A percentile compares a stretch with the other conserved stretches of the same genome.
Conservation (phyloP, 306 rosid genomes). For the Dalbergia oliveri region DNA sequence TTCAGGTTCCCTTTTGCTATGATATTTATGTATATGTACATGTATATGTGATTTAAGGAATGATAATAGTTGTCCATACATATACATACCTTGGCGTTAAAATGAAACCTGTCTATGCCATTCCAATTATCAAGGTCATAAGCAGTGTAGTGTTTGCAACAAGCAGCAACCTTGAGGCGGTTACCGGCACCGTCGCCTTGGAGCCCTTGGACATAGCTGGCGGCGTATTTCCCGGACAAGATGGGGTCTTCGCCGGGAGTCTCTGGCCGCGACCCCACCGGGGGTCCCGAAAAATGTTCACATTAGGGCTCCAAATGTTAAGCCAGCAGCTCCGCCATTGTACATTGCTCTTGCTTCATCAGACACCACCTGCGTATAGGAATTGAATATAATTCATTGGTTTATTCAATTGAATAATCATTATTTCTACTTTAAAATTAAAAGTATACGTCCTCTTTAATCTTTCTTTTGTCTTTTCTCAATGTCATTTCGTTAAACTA, state of each 20-base stretch:
- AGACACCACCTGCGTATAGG: constrained; percentile 69
- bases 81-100: constrained; percentile 84
- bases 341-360: constrained; percentile 98
- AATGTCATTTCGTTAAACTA: constrained; percentile 9
- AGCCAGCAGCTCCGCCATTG: constrained; percentile 85
- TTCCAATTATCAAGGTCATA: constrained; percentile 97
- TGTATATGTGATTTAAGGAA: not conserved
- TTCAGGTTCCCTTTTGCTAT: too few relatives aligned
- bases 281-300: constrained; percentile 90
- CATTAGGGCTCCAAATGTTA: constrained; percentile 97
- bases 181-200: constrained; percentile 73
- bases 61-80: not conserved
- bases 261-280: constrained; percentile 96
- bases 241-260: constrained; percentile 93
- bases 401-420: not conserved
- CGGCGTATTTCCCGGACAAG: constrained; percentile 74
- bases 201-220: constrained; percentile 77
- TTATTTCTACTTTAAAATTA: not conserved
- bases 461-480: not conserved
- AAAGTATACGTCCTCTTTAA: not conserved
- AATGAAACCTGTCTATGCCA: constrained; percentile 79
- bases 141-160: constrained; percentile 94
- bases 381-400: not conserved
- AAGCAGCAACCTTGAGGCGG: constrained; percentile 91
- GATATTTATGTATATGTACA: not conserved